Evolutionary conservation across 441 rosid genomes (phyloP).

Genomic region (Bocquillonia castaneifolia): DNA sequence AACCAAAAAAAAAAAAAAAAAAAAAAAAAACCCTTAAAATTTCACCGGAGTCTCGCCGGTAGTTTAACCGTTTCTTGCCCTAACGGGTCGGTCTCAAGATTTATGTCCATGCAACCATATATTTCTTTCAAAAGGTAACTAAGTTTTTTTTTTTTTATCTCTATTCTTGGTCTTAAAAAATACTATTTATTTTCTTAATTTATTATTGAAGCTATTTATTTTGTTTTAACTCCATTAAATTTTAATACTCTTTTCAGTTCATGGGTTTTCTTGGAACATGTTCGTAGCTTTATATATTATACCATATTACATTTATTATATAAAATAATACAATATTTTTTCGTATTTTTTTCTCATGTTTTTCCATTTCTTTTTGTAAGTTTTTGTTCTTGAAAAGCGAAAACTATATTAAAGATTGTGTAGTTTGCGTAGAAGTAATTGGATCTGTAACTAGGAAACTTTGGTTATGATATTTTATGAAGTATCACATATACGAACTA

Average conservation of each 20-base stretch:
- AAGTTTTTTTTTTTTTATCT: not conserved
- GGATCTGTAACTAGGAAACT: slow-evolving; percentile 6
- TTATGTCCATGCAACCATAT: slow-evolving; percentile 1
- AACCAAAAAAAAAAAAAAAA: not conserved
- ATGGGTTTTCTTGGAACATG: slow-evolving; percentile 1
- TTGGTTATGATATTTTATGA: not conserved
- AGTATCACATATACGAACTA: not conserved
- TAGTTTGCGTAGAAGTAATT: not conserved
- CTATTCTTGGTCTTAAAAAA: not conserved
- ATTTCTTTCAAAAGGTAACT: slow-evolving; percentile 8
- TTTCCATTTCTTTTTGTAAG: not conserved
- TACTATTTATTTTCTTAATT: not conserved
- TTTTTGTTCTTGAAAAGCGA: not conserved
- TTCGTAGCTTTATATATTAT: not conserved
- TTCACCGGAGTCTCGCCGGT: slow-evolving; percentile 23
- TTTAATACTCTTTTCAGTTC: not conserved
- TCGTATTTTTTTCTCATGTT: not conserved
- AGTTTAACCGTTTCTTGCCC: not conserved
- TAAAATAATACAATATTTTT: not conserved
- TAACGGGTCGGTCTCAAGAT: slow-evolving; percentile 5
- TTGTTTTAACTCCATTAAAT: too few species aligned
- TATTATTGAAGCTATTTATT: not conserved
- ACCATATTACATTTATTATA: too few species aligned
- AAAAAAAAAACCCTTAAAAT: not conserved
- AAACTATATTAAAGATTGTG: not conserved